phyloP scores from a whole-genome alignment of 441 rosid species.

The Aleurites moluccanus region DNA sequence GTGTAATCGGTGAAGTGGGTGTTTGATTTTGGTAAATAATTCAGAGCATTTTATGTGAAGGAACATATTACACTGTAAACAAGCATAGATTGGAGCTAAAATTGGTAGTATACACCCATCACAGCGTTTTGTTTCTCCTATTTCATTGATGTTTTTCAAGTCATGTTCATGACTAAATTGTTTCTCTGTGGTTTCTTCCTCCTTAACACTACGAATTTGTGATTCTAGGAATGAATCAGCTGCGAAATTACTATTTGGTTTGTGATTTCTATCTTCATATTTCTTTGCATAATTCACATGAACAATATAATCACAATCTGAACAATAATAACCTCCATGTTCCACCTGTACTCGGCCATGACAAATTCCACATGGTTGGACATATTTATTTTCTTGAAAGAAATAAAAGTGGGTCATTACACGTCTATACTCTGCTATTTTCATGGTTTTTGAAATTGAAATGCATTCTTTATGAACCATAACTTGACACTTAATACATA shows the following conservation, averaged over 20 bases:
- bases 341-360: background rate
- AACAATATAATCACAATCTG: background rate
- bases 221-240: background rate
- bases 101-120: background rate
- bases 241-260: background rate
- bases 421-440: background rate
- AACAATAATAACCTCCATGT: background rate
- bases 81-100: background rate
- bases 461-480: background rate
- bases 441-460: background rate
- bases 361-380: background rate
- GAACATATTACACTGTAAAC: background rate
- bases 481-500: background rate
- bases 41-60: background rate
- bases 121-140: background rate
- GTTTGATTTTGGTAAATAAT: background rate
- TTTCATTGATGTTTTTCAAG: background rate
- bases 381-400: background rate
- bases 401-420: background rate
- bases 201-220: background rate
- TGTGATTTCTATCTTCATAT: background rate
- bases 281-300: background rate
- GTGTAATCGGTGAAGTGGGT: background rate
- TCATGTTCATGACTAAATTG: background rate
- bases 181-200: background rate